Evolutionary conservation across 345 rosid species (phyloP).

Genomic region (Eucalyptus dawsonii): DNA sequence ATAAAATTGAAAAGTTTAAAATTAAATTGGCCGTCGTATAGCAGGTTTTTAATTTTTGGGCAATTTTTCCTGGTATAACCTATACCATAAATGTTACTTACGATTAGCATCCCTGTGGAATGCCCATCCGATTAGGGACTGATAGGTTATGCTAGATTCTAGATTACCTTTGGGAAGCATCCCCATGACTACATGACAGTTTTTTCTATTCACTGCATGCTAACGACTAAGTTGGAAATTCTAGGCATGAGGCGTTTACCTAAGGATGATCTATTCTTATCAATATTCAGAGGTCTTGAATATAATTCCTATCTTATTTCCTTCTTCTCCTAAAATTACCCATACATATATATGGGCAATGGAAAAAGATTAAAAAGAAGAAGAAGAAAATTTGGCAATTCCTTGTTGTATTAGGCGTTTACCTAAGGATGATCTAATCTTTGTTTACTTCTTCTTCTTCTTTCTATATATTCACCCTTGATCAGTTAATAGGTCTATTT

Average conservation of each 20-base stretch:
- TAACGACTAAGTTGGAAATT: background rate
- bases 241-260: background rate
- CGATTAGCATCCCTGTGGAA: background rate
- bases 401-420: background rate
- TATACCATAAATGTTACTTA: background rate
- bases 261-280: background rate
- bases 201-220: background rate
- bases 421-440: no score
- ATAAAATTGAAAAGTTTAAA: no score
- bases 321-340: no score
- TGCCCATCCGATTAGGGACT: background rate
- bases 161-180: background rate
- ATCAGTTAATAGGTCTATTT: background rate
- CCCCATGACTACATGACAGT: background rate
- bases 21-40: fast-evolving
- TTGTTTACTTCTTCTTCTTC: no score
- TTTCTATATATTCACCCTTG: background rate
- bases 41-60: no score
- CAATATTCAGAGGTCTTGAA: background rate
- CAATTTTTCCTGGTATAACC: no score
- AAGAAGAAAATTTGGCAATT: background rate
- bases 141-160: background rate
- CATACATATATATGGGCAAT: background rate
- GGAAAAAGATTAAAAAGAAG: background rate
- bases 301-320: background rate